A percentile compares a stretch with the other conserved stretches of the same genome.
These are phyloP conservation scores for Paraleonurus japonicus DNA, from an alignment of 257 asterid species.

Conservation along the genomic window DNA sequence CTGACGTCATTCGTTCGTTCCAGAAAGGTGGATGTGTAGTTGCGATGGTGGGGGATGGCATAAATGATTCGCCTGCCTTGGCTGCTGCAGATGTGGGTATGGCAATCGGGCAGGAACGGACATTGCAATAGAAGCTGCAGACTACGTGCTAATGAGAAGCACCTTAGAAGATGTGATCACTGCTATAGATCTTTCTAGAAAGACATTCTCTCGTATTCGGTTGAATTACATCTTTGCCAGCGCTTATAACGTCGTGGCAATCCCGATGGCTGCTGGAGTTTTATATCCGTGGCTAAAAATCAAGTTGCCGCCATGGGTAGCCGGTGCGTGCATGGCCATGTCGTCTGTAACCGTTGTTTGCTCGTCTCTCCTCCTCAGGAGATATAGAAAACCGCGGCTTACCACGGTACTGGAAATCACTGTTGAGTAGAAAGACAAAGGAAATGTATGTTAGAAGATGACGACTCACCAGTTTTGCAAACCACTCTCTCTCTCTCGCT, in stretches of 20 bases:
- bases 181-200: conserved; percentile 91
- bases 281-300: conserved; percentile 66
- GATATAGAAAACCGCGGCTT: conserved; percentile 88
- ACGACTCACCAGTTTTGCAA: conserved; percentile 13
- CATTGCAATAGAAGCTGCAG: conserved; percentile 97
- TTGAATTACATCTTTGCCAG: conserved; percentile 79
- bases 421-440: conserved; percentile 49
- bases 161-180: conserved; percentile 92
- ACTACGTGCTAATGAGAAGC: conserved; percentile 89
- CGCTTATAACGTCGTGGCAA: conserved; percentile 83
- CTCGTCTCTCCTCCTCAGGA: conserved; percentile 85
- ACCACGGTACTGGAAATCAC: conserved; percentile 86
- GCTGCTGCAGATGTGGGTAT: conserved; percentile 99
- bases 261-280: conserved; percentile 89
- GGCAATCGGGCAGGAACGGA: conserved; percentile 99
- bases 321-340: conserved; percentile 99
- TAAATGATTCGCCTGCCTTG: conserved; percentile 94
- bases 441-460: conserved; percentile 4
- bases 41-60: conserved; percentile 99
- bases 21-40: conserved; percentile 81
- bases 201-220: conserved; percentile 77
- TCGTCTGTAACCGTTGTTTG: conserved; percentile 96
- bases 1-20: conserved; percentile 76
- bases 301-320: conserved; percentile 93
- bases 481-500: neutral